Evolutionary conservation across 352 stramenopile genomes (phyloP), one percentile per base, ranked within the genome.

Genomic region (Pythium vanterpoolii): DNA sequence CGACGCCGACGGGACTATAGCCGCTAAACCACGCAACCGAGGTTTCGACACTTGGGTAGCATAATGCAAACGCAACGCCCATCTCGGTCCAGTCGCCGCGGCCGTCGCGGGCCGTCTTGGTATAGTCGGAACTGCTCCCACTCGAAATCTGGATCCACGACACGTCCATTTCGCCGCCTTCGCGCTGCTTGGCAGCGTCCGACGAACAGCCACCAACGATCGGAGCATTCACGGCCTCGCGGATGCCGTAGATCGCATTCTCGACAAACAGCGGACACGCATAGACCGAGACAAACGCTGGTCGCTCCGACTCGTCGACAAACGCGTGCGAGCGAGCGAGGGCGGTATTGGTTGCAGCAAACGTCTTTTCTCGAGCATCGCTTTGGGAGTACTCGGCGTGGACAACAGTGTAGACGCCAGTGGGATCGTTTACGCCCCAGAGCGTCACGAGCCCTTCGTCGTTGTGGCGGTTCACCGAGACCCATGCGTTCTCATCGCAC

Each of bases 81-180:
- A 88, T 93, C 59, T 94, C 80, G 10, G 81, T 92, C 76, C 73
- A 86, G 48, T 90, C 79, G n/a, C 82, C 83, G 48, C 72, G 73
- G 10, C 77, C 79, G 42, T 89, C 79, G 16, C 77, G 74, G 40
- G 87, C 77, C 57, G 76, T 87, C 56, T 93, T 90, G 23, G 78
- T 89, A 59, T 90, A 89, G 51, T 91, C 80, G 5, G 71, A 83
- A 48, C 77, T 90, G 60, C 85, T 89, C 31, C 83, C 87, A 49
- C 86, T 95, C 48, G 83, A 92, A 50, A 95, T 93, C 61, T 95
- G 86, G 42, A 93, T 89, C 86, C 85, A 93, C 26, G 76, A 90
- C 31, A 91, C 76, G 1, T 80, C 73, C 13, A 80, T 75, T 30
- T 81, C 80, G 13, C 75, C 55, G 30, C 66, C 80, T 21, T 92